Evolutionary conservation across 2,329 filamentous ascomycete species (phyloP), one percentile per base, ranked within the genome.

Genomic region (Annulohypoxylon truncatum): DNA sequence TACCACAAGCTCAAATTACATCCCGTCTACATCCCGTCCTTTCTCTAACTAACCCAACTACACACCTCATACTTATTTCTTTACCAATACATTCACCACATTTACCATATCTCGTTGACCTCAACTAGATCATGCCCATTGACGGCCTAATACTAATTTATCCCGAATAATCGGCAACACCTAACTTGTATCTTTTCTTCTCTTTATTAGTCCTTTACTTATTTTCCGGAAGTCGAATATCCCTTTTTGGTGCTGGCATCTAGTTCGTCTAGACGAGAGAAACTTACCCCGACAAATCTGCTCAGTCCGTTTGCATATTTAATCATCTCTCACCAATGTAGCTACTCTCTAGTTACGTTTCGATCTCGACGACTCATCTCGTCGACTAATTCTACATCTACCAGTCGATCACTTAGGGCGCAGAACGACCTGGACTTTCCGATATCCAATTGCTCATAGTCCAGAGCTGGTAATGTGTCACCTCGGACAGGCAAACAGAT

Each of bases 401-500:
- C 29, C 44, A 35, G 24, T 51, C 52, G 10, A 20, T 50, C 48
- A 52, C 51, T 20, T 66, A 62, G 29, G 44, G 44, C 47, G 52
- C 57, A 33, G 64, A 68, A 61, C 56, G 44, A 48, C 48, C 64
- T 67, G 65, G 62, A 66, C 48, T 44, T 60, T 57, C 44, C 50
- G 38, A 15, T 62, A 55, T 68, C 61, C 60, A 58, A 65, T 64
- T 68, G 62, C 53, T 67, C 59, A 28, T 24, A 59, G 13, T 46
- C 57, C 33, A 46, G 57, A 58, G 61, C 61, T 65, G 42, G 69
- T 69, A 61, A 70, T 64, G 71, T 71, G 67, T 66, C 56, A 71
- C 69, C 61, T 64, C 60, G 60, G 61, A 62, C 64, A 62, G 52
- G 57, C 69, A 69, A 69, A 69, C 67, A 68, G 62, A 69, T 68